Base-by-base conservation (phyloP, 345 rosid genomes). In the Salix koriyanagi region DNA sequence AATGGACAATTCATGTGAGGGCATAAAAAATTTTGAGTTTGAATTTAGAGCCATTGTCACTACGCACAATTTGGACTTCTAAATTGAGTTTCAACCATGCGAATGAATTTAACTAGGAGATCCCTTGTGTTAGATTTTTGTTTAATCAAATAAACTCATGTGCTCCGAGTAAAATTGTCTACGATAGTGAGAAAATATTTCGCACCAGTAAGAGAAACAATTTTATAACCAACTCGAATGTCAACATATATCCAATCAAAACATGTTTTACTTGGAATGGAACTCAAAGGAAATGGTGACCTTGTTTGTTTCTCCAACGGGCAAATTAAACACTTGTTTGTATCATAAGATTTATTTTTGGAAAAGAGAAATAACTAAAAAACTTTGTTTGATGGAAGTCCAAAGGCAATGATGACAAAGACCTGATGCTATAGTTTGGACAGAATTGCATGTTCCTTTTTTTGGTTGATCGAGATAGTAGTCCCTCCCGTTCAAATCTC, bases 201-300 rank as follows among this genome's bases (percentile, higher is more conserved):
- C 2, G 32, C 42, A 26, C 73, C 14, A 2, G 10, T 34, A 52
- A 65, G 4, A 9, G 54, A 66, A 46, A 72, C 15, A 30, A 32
- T 16, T 30, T 30, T 30, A 30, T 3, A 30, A 30, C 32, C 32
- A 30, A 4, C 72, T 65, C 37, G 67, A 52, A 48, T 75, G 66
- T 75, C 78, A 50, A 75, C 19, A 65, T 75, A 46, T 2, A 75
- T 44, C 6, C 66, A 32, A 5, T 65, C 65, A 66, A 75, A 75
- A 7, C 23, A 21, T 28, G 30, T 19, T 21, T n/a, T 28, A 4
- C 52, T 58, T 7, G 2, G 4, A 48, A 42, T 30, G 30, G 30
- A 30, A 30, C 30, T 30, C 30, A 30, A 30, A 30, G 30, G 30
- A 30, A 30, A 30, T 39, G 0, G 26, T 18, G 2, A 4, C 23